Evolutionary conservation across 2,329 filamentous ascomycete genomes (phyloP).

Genomic region (Aspergillus carbonarius): DNA sequence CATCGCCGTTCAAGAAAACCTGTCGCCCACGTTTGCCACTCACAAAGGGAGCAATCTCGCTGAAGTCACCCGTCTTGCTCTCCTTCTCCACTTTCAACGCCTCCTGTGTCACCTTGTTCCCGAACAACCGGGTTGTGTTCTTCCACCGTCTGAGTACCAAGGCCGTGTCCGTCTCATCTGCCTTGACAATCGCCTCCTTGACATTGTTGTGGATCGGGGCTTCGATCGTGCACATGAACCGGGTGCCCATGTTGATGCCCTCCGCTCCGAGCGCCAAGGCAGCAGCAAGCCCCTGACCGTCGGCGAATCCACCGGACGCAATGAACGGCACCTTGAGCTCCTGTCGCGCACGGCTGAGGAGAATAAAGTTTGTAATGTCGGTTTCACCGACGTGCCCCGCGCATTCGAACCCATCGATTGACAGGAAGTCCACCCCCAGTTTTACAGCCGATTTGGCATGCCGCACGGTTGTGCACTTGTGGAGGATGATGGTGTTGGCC

Average conservation of each 20-base stretch:
- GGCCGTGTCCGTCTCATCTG: slow-evolving; percentile 86
- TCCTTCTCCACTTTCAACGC: slow-evolving; percentile 80
- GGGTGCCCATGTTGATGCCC: slow-evolving; percentile 97
- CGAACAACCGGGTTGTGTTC: slow-evolving; percentile 86
- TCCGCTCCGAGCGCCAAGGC: slow-evolving; percentile 86
- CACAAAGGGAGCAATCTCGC: slow-evolving; percentile 81
- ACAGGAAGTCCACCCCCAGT: slow-evolving; percentile 93
- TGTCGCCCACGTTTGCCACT: slow-evolving; percentile 87
- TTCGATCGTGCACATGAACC: slow-evolving; percentile 96
- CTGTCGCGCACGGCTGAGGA: slow-evolving; percentile 82
- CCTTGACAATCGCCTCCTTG: slow-evolving; percentile 86
- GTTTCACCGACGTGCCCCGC: slow-evolving; percentile 64
- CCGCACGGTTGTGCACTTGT: slow-evolving; percentile 97
- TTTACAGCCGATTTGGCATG: slow-evolving; percentile 90
- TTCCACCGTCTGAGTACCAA: slow-evolving; percentile 86
- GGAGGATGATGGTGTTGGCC: slow-evolving; percentile 74
- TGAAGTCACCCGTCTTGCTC: slow-evolving; percentile 81
- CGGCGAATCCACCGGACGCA: slow-evolving; percentile 91
- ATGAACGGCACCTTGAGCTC: slow-evolving; percentile 85
- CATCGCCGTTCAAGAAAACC: slow-evolving; percentile 89
- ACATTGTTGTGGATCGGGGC: slow-evolving; percentile 90
- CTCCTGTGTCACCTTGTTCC: slow-evolving; percentile 81
- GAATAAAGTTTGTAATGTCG: slow-evolving; percentile 57
- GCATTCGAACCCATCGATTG: slow-evolving; percentile 97
- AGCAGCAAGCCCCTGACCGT: slow-evolving; percentile 88